Conservation (phyloP, 495 filamentous ascomycete species). For the Penicillium canescens region DNA sequence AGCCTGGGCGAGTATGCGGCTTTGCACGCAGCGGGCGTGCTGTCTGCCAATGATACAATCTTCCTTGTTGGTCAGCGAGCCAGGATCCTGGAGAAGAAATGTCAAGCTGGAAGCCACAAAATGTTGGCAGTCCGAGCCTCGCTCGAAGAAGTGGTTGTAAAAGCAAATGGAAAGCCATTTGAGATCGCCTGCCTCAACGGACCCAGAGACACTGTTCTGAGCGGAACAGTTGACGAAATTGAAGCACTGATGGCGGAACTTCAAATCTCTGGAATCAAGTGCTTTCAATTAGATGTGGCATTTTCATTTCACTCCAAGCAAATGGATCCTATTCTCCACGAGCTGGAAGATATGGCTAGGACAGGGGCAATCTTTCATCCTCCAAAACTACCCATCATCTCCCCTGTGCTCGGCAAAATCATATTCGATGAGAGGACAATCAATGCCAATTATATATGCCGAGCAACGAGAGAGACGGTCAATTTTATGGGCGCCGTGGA, state of each 20-base stretch:
- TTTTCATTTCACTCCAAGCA: conserved; percentile 59
- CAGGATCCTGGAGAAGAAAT: conserved; percentile 16
- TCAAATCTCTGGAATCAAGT: conserved; percentile 11
- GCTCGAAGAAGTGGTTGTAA: background rate
- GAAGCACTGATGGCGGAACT: background rate
- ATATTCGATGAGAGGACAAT: conserved; percentile 22
- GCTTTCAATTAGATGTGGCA: conserved; percentile 44
- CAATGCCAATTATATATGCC: conserved; percentile 30
- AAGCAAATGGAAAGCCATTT: background rate
- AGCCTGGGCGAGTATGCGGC: conserved; percentile 85
- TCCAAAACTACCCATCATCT: conserved; percentile 32
- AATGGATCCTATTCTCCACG: conserved; percentile 49
- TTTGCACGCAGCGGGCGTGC: conserved; percentile 72
- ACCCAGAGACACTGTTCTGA: conserved; percentile 60
- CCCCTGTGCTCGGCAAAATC: conserved; percentile 24
- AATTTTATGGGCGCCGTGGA: conserved; percentile 30
- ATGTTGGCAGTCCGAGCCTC: conserved; percentile 60
- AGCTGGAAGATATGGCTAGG: conserved; percentile 36
- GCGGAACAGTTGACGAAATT: conserved; percentile 48
- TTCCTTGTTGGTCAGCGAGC: conserved; percentile 45
- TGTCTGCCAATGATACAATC: conserved; percentile 73
- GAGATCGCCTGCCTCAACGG: conserved; percentile 65
- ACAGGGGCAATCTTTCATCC: conserved; percentile 34
- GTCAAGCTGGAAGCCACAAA: conserved; percentile 14
- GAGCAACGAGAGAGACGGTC: conserved; percentile 30